Base-by-base conservation (phyloP, 345 rosid species). In the Clausena lansium region DNA sequence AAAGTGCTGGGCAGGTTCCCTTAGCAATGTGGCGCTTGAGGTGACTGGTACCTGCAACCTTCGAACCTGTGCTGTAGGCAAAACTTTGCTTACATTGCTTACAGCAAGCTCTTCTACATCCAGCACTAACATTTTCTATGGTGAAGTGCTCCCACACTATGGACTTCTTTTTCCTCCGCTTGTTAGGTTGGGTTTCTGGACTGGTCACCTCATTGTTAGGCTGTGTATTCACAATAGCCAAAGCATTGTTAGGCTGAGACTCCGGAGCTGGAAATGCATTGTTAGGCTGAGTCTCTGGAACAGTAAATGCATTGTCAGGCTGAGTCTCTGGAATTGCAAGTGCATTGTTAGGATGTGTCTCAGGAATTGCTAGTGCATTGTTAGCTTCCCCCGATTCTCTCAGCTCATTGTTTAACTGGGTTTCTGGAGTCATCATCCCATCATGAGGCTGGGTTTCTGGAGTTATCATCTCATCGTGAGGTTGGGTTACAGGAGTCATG, bases 41-140 rank as follows among this genome's bases (percentile, higher is more conserved):
- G 83, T 93, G 99, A 81, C 98, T 93, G 52, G 99, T 95, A 19
- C 99, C 98, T 70, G 98, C 97, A 6, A 95, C 99, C 82, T 95
- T 93, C 1, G 91, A 83, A 71, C 99, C 99, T 2, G 91, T 92
- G 84, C 99, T 93, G 71, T 95, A 95, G n/a, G 98, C 98, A 86
- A 95, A 95, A 80, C 96, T 95, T 84, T 93, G 97, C 76, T 90
- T 95, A 92, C 99, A 95, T 72, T 87, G 94, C 71, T 93, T 95
- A 86, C 99, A 95, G 79, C 82, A 88, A 45, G 97, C 99, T 77
- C 99, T 89, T 83, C 96, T 89, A 82, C 94, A 88, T 65, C 87
- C 92, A 4, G 95, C 79, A 59, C 95, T 85, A 1, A 94, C 91
- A 1, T 70, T 75, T 82, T 93, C 92, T 36, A 95, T 89, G 2